Base-by-base conservation (phyloP, 2,329 filamentous ascomycete genomes). In the Talaromyces verruculosus region DNA sequence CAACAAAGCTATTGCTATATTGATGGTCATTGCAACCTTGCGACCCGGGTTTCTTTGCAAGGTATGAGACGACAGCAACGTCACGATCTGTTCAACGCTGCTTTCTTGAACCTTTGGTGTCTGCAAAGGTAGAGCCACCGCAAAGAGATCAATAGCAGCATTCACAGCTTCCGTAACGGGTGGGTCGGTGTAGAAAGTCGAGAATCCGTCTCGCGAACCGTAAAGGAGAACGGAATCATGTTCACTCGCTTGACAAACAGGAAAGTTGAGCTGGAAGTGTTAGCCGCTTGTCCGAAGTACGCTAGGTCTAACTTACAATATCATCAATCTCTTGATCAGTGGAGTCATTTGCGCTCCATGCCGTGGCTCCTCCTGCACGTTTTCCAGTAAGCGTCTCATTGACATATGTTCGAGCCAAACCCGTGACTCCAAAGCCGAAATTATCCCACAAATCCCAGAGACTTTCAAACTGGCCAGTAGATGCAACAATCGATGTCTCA, bases 381-480 rank as follows among this genome's bases (percentile, higher is more conserved):
- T 91, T 89, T 33, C 91, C 91, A 15, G 88, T 88, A 65, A 93
- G 83, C 30, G 84, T 86, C 71, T 85, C 88, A 19, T 93, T 83
- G 63, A 89, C 86, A 74, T 95, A 93, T 0, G 92, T 91, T 25
- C 87, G 85, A 1, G 96, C 88, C 25, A 98, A 82, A 1, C 93
- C 92, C 10, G 92, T 96, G 17, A 99, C 89, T 2, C 96, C 95
- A 77, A 97, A 98, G 0, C 93, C 94, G 71, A 89, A 93, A 74
- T 98, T 98, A 76, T 99, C 95, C 8, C 89, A 91, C 6, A 97
- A 87, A 68, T 98, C 94, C 95, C 95, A 99, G 45, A 99, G 87
- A 0, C 89, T 93, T 72, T 99, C 95, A 73, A 98, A 97, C 2
- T 88, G 91, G 5, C 91, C 92, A 0, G 93, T 91, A 17, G 93